phyloP scores from a whole-genome alignment of 371 early-diverging fungal genomes.

The Entomophthora muscae region DNA sequence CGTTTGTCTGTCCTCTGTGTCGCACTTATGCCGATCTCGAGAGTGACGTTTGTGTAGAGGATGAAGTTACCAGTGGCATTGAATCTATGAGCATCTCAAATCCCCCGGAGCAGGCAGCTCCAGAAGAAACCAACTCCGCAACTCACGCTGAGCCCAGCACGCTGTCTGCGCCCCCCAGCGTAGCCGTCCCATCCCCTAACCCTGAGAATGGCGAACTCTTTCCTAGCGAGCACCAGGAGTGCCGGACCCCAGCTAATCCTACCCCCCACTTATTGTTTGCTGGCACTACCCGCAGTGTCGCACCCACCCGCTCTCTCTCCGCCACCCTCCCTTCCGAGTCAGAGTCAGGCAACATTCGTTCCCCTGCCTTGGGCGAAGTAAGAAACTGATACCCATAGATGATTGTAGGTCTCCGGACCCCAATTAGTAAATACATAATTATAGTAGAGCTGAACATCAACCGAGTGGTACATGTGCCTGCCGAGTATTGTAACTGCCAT shows the following conservation, averaged over 20 bases:
- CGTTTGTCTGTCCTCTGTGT: slow-evolving; percentile 86
- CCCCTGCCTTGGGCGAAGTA: slow-evolving; percentile 1
- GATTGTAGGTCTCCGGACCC: not conserved
- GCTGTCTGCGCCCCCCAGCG: not conserved
- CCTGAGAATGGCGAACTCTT: not conserved
- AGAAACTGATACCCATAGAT: not conserved
- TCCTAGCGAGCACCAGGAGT: not conserved
- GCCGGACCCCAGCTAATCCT: slow-evolving; percentile 2
- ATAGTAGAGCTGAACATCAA: not conserved
- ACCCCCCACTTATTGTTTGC: not conserved
- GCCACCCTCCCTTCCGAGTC: not conserved
- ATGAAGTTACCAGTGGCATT: slow-evolving; percentile 5
- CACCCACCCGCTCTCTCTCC: not conserved
- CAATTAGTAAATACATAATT: not conserved
- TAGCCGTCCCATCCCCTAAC: not conserved
- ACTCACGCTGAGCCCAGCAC: not conserved
- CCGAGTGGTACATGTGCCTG: too few species aligned
- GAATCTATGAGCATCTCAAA: not conserved
- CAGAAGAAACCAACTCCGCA: not conserved
- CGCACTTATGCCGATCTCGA: slow-evolving; percentile 84
- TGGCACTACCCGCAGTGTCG: not conserved
- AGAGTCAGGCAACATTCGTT: not conserved
- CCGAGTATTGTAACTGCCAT: not conserved
- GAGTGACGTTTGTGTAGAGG: slow-evolving; percentile 23
- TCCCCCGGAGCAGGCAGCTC: not conserved